phyloP scores from a whole-genome alignment of 2,329 filamentous ascomycete genomes.

The Ascosphaera acerosa region DNA sequence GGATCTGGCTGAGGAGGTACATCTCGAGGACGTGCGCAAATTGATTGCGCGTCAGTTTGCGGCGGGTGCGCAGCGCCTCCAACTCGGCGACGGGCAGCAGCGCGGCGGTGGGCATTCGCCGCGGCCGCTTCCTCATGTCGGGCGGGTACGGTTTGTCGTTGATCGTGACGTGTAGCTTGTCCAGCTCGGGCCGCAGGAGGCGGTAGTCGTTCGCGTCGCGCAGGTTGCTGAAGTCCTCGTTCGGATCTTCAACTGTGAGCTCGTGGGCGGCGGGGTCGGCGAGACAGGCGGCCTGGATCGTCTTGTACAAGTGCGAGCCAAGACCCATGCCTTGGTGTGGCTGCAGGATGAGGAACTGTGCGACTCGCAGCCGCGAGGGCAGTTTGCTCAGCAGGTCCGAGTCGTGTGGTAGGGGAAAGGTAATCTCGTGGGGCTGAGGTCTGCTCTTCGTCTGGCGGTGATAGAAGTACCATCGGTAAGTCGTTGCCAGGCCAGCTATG shows the following conservation, averaged over 20 bases:
- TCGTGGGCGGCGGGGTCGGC: constrained; percentile 45
- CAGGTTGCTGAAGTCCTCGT: constrained; percentile 38
- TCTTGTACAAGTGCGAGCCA: constrained; percentile 54
- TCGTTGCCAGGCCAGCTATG: constrained; percentile 72
- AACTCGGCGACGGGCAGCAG: constrained; percentile 28
- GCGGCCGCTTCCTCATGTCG: constrained; percentile 13
- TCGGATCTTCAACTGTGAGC: constrained; percentile 85
- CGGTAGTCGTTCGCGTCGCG: constrained; percentile 36
- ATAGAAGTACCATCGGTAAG: constrained; percentile 58
- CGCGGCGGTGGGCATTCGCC: constrained; percentile 24
- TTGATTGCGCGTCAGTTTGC: constrained; percentile 35
- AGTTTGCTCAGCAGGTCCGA: constrained; percentile 30
- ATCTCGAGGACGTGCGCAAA: constrained; percentile 37
- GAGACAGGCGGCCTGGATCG: constrained; percentile 47
- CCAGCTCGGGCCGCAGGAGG: constrained; percentile 26
- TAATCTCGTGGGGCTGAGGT: constrained; percentile 19
- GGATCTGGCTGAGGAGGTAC: constrained; percentile 33
- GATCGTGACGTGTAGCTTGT: constrained; percentile 23
- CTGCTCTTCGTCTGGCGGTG: constrained; percentile 22
- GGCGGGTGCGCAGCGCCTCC: constrained; percentile 23
- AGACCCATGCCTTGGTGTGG: constrained; percentile 63
- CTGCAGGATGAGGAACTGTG: constrained; percentile 78
- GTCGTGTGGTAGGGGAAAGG: constrained; percentile 17
- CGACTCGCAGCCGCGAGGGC: constrained; percentile 59
- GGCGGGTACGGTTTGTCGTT: constrained; percentile 18